These are phyloP conservation scores for Centaurea solstitialis DNA, from an alignment of 129 eudicot species.

Conservation along the genomic window DNA sequence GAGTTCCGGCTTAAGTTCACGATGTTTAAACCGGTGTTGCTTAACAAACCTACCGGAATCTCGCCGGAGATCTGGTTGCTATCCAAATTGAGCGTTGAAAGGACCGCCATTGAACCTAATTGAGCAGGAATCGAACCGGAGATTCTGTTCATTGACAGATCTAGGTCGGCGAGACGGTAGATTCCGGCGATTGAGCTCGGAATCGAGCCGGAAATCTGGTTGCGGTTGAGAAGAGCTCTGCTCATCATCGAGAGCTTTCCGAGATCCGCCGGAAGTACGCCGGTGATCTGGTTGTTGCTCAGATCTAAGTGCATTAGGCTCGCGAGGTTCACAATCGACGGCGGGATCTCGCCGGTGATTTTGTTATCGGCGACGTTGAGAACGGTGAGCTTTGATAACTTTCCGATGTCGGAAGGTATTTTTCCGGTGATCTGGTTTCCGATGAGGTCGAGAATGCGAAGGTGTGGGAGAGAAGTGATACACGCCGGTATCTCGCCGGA, in stretches of 20 bases:
- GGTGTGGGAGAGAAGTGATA: conserved; percentile 46
- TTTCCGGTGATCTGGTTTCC: conserved; percentile 73
- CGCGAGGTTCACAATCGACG: conserved; percentile 54
- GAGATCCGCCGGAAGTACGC: conserved; percentile 60
- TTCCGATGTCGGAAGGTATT: conserved; percentile 69
- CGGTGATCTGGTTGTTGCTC: conserved; percentile 67
- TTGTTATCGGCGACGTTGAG: conserved; percentile 73
- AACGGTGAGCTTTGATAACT: conserved; percentile 49
- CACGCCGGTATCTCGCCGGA: conserved; percentile 85
- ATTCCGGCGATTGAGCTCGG: conserved; percentile 58
- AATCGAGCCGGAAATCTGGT: conserved; percentile 65
- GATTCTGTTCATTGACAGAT: conserved; percentile 60
- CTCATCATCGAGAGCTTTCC: conserved; percentile 79
- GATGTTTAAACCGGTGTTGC: conserved; percentile 63
- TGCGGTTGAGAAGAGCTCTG: conserved; percentile 62
- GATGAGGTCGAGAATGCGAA: conserved; percentile 63
- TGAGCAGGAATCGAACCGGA: conserved; percentile 71
- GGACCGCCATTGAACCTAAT: conserved; percentile 77
- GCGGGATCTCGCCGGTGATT: conserved; percentile 60
- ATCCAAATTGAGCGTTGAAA: conserved; percentile 71
- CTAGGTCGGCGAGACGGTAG: conserved; percentile 68
- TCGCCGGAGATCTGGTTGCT: conserved; percentile 55
- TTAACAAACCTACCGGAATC: conserved; percentile 51
- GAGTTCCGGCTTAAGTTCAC: conserved; percentile 70
- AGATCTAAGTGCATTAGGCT: conserved; percentile 70